These are phyloP conservation scores for Globisporangium nodosum DNA, from an alignment of 352 stramenopile genomes.

Conservation along the genomic window DNA sequence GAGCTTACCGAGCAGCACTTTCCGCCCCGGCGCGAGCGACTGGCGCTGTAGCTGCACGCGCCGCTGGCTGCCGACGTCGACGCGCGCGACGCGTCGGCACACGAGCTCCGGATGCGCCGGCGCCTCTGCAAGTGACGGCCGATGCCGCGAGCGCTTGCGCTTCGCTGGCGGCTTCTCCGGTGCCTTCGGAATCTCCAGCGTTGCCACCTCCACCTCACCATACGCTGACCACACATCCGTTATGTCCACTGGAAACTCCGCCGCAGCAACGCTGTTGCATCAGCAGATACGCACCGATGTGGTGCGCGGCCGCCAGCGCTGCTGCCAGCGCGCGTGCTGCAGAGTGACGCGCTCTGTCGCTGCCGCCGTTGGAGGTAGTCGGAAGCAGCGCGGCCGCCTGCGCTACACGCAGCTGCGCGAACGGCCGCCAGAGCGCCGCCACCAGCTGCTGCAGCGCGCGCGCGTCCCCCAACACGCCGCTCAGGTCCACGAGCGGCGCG, in stretches of 20 bases:
- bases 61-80: not conserved
- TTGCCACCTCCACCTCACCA: not conserved
- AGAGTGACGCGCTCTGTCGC: not conserved
- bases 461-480: slow-evolving; percentile 25
- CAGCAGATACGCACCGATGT: not conserved
- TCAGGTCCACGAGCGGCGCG: slow-evolving; percentile 33
- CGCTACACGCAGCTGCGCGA: slow-evolving; percentile 32
- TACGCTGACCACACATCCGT: not conserved
- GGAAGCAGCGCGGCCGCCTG: slow-evolving; percentile 34
- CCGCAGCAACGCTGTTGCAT: too few relatives aligned
- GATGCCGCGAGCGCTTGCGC: not conserved
- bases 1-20: not conserved
- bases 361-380: not conserved
- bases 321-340: not conserved
- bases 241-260: not conserved
- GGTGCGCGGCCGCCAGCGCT: not conserved
- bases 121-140: not conserved
- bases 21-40: not conserved
- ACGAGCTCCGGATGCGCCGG: not conserved
- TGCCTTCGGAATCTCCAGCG: not conserved
- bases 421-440: slow-evolving; percentile 30
- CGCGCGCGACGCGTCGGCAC: not conserved
- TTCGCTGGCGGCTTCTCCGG: not conserved
- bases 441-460: slow-evolving; percentile 24
- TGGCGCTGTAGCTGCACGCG: slow-evolving; percentile 1